Evolutionary conservation across 75 land plant species (phyloP), one percentile per base, ranked within the genome.

Genomic region (Cunninghamia lanceolata): DNA sequence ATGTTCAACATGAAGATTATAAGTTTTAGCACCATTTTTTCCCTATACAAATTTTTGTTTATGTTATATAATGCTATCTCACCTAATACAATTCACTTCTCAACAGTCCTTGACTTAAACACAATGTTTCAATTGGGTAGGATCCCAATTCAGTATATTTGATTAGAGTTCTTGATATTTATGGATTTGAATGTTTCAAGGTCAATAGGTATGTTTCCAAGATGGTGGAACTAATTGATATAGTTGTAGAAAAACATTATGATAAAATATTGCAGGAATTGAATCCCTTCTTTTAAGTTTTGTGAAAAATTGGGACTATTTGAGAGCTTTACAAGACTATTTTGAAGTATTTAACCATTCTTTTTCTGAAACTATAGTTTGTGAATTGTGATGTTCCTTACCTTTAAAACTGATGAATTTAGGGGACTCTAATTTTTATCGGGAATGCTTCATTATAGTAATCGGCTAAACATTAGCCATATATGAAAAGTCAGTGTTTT

Each of bases 181-280:
- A 98, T 89, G 99, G 99, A 82, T 98, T 98, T 94, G 99, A 98
- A 90, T 97, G 98, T 84, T 98, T 98, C 87, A 92, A 94, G 88
- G 89, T 89, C 71, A 93, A 93, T 86, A 94, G 94, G 94, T 94
- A 91, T 36, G 43, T 32, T 83, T 52, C 14, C 59, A 43, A 83
- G 9, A 43, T 40, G 9, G 28, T 79, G 46, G 46, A 43, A 79
- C 82, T 28, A 11, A n/a, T 43, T 25, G 32, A 45, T 28, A 30
- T 45, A n/a, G 46, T 45, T 80, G 45, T 45, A 80, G 14, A 50
- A 80, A n/a, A 80, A 80, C 30, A 45, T 45, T 28, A 32, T 34
- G 38, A 73, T 0, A 66, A 77, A 39, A 19, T 19, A 2, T 30
- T 77, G 21, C 14, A 16, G 15, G 80, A 39, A 40, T 80, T 45